phyloP scores from a whole-genome alignment of 1,139 yeast genomes.

The Sugiyamaella xylanicola region DNA sequence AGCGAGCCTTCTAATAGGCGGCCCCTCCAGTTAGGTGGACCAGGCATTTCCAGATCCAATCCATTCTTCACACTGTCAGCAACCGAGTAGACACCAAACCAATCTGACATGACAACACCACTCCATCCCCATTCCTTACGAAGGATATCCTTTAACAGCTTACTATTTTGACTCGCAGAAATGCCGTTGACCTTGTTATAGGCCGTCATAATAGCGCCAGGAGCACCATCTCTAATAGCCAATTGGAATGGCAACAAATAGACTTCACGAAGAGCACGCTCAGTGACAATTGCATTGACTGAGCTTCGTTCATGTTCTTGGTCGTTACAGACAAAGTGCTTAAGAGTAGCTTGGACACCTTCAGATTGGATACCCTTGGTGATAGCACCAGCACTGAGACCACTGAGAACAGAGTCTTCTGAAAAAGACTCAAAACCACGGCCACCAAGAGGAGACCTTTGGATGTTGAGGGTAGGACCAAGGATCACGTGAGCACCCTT shows the following conservation, averaged over 20 bases:
- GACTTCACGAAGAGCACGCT: constrained; percentile 62
- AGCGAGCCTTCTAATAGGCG: constrained; percentile 37
- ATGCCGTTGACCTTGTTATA: constrained; percentile 62
- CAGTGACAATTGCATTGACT: constrained; percentile 53
- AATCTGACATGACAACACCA: constrained; percentile 62
- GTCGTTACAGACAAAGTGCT: constrained; percentile 64
- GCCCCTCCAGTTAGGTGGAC: constrained; percentile 55
- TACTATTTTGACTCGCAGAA: constrained; percentile 53
- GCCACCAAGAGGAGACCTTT: constrained; percentile 62
- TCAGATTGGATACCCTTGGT: constrained; percentile 58
- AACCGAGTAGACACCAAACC: constrained; percentile 61
- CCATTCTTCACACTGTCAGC: constrained; percentile 55
- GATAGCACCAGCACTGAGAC: constrained; percentile 52
- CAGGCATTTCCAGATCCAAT: constrained; percentile 67
- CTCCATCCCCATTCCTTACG: constrained; percentile 59
- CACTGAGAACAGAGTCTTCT: constrained; percentile 63
- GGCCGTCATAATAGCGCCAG: constrained; percentile 59
- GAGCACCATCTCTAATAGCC: constrained; percentile 54
- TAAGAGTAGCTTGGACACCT: constrained; percentile 58
- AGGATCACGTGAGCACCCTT: constrained; percentile 54
- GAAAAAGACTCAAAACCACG: constrained; percentile 63
- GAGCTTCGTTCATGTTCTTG: constrained; percentile 57
- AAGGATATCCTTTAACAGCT: constrained; percentile 49
- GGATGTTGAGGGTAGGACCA: constrained; percentile 60
- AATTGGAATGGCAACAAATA: constrained; percentile 64